Conservation (phyloP, 2,329 filamentous ascomycete species). For the Aspergillus floridensis region DNA sequence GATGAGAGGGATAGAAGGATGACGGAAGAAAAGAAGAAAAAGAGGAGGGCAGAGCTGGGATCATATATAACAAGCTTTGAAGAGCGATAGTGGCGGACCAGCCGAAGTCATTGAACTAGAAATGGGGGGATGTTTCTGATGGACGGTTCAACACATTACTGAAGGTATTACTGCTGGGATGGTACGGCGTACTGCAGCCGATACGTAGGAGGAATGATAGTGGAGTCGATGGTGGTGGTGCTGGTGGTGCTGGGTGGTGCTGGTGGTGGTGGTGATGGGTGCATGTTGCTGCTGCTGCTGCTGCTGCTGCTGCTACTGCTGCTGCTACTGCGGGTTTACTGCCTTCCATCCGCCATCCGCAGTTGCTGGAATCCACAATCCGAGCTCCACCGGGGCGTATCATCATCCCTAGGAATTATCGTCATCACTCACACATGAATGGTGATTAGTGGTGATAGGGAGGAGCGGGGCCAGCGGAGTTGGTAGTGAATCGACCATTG, state of each 20-base stretch:
- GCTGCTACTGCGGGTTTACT: too few species aligned
- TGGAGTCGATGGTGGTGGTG: too few species aligned
- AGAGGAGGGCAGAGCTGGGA: constrained; percentile 3
- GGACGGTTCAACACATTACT: not conserved
- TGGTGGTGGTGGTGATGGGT: constrained; percentile 7
- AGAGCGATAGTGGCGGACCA: constrained; percentile 15
- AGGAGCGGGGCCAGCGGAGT: not conserved
- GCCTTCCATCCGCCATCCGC: constrained; percentile 16
- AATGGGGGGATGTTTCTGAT: not conserved
- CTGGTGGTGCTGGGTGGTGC: not conserved
- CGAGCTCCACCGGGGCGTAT: constrained; percentile 29
- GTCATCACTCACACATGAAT: constrained; percentile 26
- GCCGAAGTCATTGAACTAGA: not conserved
- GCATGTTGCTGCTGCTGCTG: too few species aligned
- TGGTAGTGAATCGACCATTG: not conserved
- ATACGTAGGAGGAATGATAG: not conserved
- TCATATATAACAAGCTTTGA: constrained; percentile 4
- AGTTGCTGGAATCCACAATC: not conserved
- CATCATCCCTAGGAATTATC: constrained; percentile 42
- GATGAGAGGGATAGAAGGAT: constrained; percentile 8
- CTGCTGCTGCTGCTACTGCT: not conserved
- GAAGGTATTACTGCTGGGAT: too few species aligned
- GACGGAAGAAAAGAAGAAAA: constrained; percentile 7
- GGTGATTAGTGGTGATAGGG: not conserved
- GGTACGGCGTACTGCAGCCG: constrained; percentile 3